Percentiles rank a stretch among this genome's conserved stretches.
Conservation (phyloP, 2,329 filamentous ascomycete species). For the Botryotinia calthae region DNA sequence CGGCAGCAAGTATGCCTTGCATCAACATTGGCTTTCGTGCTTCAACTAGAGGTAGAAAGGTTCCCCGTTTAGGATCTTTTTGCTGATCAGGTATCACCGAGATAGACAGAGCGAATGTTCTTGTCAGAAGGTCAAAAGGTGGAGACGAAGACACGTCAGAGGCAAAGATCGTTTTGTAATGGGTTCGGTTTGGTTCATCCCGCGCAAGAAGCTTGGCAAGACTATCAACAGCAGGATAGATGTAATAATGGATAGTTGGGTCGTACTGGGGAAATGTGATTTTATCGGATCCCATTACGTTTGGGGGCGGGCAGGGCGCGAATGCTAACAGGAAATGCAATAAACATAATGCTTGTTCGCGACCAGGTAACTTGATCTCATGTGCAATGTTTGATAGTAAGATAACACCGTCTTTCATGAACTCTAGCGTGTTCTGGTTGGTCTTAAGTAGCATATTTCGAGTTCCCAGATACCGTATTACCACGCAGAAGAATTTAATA, state of each 20-base stretch:
- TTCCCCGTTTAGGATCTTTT: conserved; percentile 54
- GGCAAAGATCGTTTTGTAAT: conserved; percentile 79
- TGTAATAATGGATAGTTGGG: conserved; percentile 77
- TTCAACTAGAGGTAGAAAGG: conserved; percentile 68
- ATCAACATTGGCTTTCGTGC: conserved; percentile 84
- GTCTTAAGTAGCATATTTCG: conserved; percentile 81
- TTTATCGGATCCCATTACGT: conserved; percentile 49
- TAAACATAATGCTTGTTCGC: conserved; percentile 82
- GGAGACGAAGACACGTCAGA: conserved; percentile 63
- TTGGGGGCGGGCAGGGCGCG: conserved; percentile 73
- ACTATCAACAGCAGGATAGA: conserved; percentile 85
- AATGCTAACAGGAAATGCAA: conserved; percentile 90
- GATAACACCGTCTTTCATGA: conserved; percentile 93
- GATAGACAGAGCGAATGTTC: conserved; percentile 82
- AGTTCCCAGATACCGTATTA: conserved; percentile 84
- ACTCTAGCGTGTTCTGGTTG: conserved; percentile 82
- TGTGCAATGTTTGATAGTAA: conserved; percentile 86
- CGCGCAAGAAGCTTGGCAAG: conserved; percentile 87
- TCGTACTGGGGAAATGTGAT: conserved; percentile 80
- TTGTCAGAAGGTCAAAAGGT: conserved; percentile 78
- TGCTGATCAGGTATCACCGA: conserved; percentile 78
- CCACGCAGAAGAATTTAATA: conserved; percentile 77
- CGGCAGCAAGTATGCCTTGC: conserved; percentile 86
- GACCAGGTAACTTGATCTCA: conserved; percentile 74
- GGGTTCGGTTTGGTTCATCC: conserved; percentile 86